Evolutionary conservation across 1,284 basidiomycete species (phyloP), one percentile per base, ranked within the genome.

Genomic region (Volvariella surrecta): DNA sequence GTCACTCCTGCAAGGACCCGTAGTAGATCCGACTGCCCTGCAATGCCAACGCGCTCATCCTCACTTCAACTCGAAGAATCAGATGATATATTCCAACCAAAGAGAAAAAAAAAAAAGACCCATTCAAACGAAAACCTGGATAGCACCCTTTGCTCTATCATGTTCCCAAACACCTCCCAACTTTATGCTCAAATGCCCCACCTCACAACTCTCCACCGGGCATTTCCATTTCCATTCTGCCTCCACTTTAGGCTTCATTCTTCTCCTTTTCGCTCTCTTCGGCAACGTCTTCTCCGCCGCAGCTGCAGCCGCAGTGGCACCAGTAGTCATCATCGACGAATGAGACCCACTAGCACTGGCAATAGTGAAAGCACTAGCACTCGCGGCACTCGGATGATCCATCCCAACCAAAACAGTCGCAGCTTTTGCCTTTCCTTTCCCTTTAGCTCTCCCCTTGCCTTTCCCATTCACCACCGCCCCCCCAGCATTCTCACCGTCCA

Each of bases 141-240:
- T 53, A 24, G 53, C 56, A 34, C 58, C 57, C 28, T 40, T 40
- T 37, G 40, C 45, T 13, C 31, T 44, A 50, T 68, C 64, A 4
- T 63, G 63, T 22, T 58, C 63, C 79, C 80, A 82, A 42, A 60
- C 63, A 3, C 71, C 78, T 34, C 65, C 67, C 17, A 78, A 54
- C 46, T 70, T 64, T 24, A 80, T 65, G 51, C 79, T 83, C 17
- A 65, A 57, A 57, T 86, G 83, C 37, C 63, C 50, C 11, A 57
- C 60, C 7, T 61, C 68, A 52, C 82, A 86, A 1, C 64, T 66
- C 2, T 62, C 49, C 2, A 85, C 78, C 1, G 83, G 83, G 53
- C 83, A 86, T 18, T 42, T 52, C 80, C 81, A 86, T 48, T 72
- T 66, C 51, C 71, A 63, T 49, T 67, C 66, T 32, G 60, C 73